phyloP scores from a whole-genome alignment of 257 asterid genomes.

The Ligustrum vulgare region DNA sequence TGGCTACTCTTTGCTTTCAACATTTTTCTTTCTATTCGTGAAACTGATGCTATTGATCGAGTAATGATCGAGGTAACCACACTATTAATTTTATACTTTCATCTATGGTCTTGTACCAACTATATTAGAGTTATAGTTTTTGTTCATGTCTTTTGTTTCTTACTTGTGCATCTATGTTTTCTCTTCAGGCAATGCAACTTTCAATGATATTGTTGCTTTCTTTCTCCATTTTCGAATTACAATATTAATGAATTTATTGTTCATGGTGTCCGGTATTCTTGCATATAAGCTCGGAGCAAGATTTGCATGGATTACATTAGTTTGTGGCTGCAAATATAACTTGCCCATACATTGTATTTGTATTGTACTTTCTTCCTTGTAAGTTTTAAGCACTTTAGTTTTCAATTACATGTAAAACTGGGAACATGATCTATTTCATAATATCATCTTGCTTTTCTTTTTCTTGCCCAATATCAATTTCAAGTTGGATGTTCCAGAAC shows the following conservation, averaged over 20 bases:
- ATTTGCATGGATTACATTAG: slow-evolving; percentile 92
- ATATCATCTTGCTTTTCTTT: no score
- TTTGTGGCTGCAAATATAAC: slow-evolving; percentile 78
- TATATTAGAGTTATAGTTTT: slow-evolving; percentile 64
- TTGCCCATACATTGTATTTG: slow-evolving; percentile 42
- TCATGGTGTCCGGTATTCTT: slow-evolving; percentile 95
- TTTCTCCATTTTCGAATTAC: slow-evolving; percentile 15
- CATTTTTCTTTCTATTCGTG: slow-evolving; percentile 46
- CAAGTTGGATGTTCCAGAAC: no score
- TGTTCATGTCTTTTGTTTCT: slow-evolving; percentile 3
- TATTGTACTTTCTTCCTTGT: no score
- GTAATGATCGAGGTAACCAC: slow-evolving; percentile 97
- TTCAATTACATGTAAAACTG: no score
- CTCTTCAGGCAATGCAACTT: neutral
- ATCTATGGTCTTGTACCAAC: slow-evolving; percentile 92
- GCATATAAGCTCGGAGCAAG: slow-evolving; percentile 97
- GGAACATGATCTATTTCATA: no score
- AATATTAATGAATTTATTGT: slow-evolving; percentile 35
- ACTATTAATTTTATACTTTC: slow-evolving; percentile 95
- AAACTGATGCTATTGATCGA: slow-evolving; percentile 94
- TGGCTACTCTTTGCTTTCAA: slow-evolving; percentile 1
- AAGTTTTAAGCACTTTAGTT: no score
- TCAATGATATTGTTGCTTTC: slow-evolving; percentile 15
- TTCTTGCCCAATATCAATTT: no score
- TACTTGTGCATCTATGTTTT: slow-evolving; percentile 10